Conservation (phyloP, 2,329 filamentous ascomycete genomes). For the Conoideocrella luteorostrata region DNA sequence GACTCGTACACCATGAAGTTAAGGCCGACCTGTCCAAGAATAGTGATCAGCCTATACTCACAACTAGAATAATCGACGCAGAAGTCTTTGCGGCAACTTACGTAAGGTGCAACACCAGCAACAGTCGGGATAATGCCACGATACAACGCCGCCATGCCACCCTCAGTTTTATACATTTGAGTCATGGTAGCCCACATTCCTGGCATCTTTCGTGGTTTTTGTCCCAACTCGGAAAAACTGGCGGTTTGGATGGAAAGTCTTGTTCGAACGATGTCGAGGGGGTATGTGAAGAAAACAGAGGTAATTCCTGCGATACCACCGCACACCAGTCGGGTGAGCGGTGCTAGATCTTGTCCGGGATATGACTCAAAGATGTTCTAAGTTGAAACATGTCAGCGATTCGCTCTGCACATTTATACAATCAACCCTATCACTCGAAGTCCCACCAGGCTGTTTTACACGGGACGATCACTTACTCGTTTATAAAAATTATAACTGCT, state of each 20-base stretch:
- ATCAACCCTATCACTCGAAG: too few species aligned
- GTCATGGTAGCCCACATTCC: conserved; percentile 87
- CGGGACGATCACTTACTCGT: conserved; percentile 49
- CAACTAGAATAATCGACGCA: background rate
- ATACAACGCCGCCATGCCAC: conserved; percentile 80
- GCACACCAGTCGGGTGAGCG: conserved; percentile 74
- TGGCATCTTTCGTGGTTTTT: conserved; percentile 61
- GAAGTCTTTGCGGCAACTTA: conserved; percentile 28
- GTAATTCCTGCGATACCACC: conserved; percentile 91
- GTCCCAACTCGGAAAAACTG: conserved; percentile 75
- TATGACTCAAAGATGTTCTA: conserved; percentile 69
- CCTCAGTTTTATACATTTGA: conserved; percentile 85
- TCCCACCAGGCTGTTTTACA: too few species aligned
- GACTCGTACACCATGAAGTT: conserved; percentile 99
- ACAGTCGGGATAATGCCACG: conserved; percentile 90
- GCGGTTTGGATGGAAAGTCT: conserved; percentile 94
- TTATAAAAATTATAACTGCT: conserved; percentile 98
- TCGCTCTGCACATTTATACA: too few species aligned
- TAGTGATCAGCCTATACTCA: conserved; percentile 13
- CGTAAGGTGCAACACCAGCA: conserved; percentile 91
- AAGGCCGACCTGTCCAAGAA: conserved; percentile 64
- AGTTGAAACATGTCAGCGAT: background rate
- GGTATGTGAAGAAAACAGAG: conserved; percentile 91
- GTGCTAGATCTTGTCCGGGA: conserved; percentile 66
- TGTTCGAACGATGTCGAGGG: conserved; percentile 94